Base-by-base conservation (phyloP, 805 yeast species). In the Starmerella scarabaei region DNA sequence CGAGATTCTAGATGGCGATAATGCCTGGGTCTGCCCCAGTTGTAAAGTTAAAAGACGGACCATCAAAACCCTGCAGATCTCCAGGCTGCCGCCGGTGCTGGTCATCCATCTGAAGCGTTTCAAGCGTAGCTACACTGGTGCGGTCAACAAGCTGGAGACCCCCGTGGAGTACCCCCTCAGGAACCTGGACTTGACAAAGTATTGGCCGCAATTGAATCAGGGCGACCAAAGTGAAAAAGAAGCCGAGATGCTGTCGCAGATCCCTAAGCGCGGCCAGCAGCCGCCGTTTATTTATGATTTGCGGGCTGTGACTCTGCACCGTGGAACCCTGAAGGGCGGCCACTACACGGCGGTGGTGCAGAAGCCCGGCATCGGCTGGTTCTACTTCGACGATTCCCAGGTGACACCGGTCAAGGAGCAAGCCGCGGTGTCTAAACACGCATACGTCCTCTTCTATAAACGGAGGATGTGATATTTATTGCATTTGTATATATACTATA, bases 71-170 rank as follows among this genome's bases (percentile, higher is more conserved):
- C 66, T 86, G 31, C 67, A 71, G 3, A 79, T 86, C 16, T 76
- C 94, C 1, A 67, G 93, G 41, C 61, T 85, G 17, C 96, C 97
- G 1, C 71, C 71, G 37, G 71, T 81, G 14, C 62, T 86, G 37
- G 77, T 88, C n/a, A 68, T 86, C 30, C 94, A 86, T 56, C 68
- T 86, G 53, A 85, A 86, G 58, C 63, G 96, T 46, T 88, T 86
- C 58, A 73, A 77, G 44, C 61, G 58, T 17, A 53, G 54, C 27
- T 45, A 48, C 5, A 35, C 39, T 29, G 46, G 50, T 34, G 42
- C 32, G 3, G 44, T 66, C 21, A 72, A 67, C 36, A 82, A 77
- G 59, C 68, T 72, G 29, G 80, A 80, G 46, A 73, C 73, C 3
- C 72, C 73, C 49, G 74, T 86, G 5, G 64, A 66, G 8, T 83